Conservation (phyloP, 192 early-diverging fungal genomes). For the Dispira parvispora region DNA sequence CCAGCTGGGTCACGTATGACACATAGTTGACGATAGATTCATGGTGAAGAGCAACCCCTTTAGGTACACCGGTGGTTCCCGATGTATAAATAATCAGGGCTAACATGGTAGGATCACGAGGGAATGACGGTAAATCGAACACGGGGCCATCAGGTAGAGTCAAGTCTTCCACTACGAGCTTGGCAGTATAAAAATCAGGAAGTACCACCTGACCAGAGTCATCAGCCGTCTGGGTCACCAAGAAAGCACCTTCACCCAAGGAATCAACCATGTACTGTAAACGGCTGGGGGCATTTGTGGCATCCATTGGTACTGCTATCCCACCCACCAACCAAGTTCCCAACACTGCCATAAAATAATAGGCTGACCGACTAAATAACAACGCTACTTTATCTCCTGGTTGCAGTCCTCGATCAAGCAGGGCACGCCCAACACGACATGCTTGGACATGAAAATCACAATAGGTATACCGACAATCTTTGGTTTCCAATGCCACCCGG, state of each 20-base stretch:
- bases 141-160: background rate
- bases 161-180: background rate
- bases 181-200: too few species aligned
- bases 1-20: background rate
- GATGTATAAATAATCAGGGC: constrained; percentile 12
- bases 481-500: background rate
- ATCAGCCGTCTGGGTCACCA: too few species aligned
- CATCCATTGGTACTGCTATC: background rate
- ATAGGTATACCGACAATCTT: background rate
- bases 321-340: too few species aligned
- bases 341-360: background rate
- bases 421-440: too few species aligned
- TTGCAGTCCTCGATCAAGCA: too few species aligned
- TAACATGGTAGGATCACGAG: background rate
- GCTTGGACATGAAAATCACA: background rate
- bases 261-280: too few species aligned
- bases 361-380: background rate
- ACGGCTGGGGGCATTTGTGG: background rate
- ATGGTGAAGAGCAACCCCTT: constrained; percentile 9
- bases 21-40: constrained; percentile 3
- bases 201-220: too few species aligned
- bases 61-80: constrained; percentile 18
- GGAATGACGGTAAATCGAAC: background rate
- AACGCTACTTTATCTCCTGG: too few species aligned
- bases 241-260: too few species aligned